Evolutionary conservation across 2,329 filamentous ascomycete species (phyloP), one percentile per base, ranked within the genome.

Genomic region (Alternaria sp.): DNA sequence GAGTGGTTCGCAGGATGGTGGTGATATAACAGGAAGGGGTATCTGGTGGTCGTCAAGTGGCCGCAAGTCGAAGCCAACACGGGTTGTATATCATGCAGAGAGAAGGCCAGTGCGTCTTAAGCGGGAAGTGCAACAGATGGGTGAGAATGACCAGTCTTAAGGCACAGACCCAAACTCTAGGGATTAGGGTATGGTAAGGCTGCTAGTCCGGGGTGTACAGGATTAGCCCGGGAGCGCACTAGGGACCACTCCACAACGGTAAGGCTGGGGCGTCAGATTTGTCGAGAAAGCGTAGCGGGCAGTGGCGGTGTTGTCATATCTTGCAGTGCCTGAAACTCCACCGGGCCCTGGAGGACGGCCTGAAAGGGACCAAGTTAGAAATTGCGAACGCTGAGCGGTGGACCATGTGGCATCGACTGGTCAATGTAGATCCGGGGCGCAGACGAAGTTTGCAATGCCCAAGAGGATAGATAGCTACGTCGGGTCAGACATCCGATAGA

Each of bases 241-340:
- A 70, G 69, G 73, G 66, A 67, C 59, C 61, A 71, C 69, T 72
- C 74, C 73, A 72, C 69, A 72, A 64, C 74, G 56, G 71, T 77
- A 79, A 79, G 77, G 76, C 77, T 78, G 76, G 75, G 69, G 68
- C 56, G 62, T 70, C 67, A 62, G 66, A 67, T 57, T 60, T 59
- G 72, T 75, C 67, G 66, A 65, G 69, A 65, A 68, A 64, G 68
- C 66, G 76, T 78, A 74, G 77, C 74, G 74, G 70, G 66, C 67
- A 68, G 77, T 77, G 76, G 76, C 75, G 76, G 74, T 76, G 76
- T 76, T 69, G 66, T 61, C 44, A 71, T 76, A 74, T 79, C 70
- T 79, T 68, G 76, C 74, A 74, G 69, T 73, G 58, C 62, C 61
- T 71, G 69, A 68, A 58, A 67, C 64, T 65, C 64, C 69, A 78